These are phyloP conservation scores for Chlorophyllum brunneum DNA, from an alignment of 768 basidiomycete species.

Conservation along the genomic window DNA sequence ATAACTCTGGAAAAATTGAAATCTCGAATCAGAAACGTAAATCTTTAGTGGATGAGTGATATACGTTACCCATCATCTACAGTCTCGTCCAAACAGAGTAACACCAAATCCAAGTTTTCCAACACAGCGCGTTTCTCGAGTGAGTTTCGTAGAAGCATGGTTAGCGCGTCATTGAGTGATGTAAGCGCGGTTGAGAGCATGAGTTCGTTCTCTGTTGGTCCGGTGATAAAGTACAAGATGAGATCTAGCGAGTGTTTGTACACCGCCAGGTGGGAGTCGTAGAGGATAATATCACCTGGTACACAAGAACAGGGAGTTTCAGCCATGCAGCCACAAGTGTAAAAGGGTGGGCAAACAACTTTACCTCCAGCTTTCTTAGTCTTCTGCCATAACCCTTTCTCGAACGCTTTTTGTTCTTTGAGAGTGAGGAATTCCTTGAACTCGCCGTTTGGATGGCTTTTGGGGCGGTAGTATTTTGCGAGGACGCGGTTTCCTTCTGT, in stretches of 20 bases:
- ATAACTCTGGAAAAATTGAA: conserved; percentile 62
- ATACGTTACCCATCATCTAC: conserved; percentile 90
- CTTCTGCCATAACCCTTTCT: conserved; percentile 94
- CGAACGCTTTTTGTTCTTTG: conserved; percentile 94
- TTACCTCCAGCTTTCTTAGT: conserved; percentile 91
- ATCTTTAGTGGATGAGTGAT: background rate
- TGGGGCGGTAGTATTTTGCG: conserved; percentile 91
- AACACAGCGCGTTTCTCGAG: conserved; percentile 93
- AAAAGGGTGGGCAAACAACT: too few species aligned
- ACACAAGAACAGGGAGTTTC: too few species aligned
- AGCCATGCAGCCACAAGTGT: too few species aligned
- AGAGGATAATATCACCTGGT: conserved; percentile 90
- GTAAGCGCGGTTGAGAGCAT: conserved; percentile 87
- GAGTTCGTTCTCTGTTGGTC: conserved; percentile 88
- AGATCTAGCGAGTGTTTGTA: conserved; percentile 96
- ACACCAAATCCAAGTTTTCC: conserved; percentile 90
- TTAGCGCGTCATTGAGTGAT: conserved; percentile 83
- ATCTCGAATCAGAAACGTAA: conserved; percentile 1
- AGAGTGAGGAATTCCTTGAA: conserved; percentile 59
- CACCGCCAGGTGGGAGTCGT: conserved; percentile 84
- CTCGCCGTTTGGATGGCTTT: conserved; percentile 59
- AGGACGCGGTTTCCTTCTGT: conserved; percentile 93
- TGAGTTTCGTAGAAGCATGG: conserved; percentile 83
- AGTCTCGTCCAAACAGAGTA: conserved; percentile 93
- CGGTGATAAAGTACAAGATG: conserved; percentile 89